Base-by-base conservation (phyloP, 106 monocot genomes). In the Dendrobium huoshanense region DNA sequence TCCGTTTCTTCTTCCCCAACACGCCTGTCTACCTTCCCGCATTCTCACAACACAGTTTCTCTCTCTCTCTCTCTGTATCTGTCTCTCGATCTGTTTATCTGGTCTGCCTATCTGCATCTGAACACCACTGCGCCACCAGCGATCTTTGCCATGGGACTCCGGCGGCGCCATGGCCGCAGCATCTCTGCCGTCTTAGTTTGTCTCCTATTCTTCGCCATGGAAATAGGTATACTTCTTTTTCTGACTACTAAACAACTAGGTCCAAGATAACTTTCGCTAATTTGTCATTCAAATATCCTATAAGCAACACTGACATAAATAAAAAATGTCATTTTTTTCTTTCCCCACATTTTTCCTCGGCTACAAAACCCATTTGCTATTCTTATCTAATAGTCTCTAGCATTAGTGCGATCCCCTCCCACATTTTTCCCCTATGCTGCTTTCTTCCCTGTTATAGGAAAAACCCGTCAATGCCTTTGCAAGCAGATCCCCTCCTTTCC, bases 121-220 rank as follows among this genome's bases (percentile, higher is more conserved):
- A 70, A 37, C 70, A 3, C 70, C 1, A 20, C 22, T 5, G 15
- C 15, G 37, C 70, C 37, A 13, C 70, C 31, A 13, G 15, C 37
- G 33, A 74, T n/a, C 74, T 20, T 74, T 1, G 41, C n/a, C 16
- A 74, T 74, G 74, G 74, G 43, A 74, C n/a, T 74, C 74, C 74
- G 74, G 43, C 74, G 74, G 74, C 8, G n/a, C 41, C 74, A 8
- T 74, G 74, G 42, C n/a, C 43, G 74, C 43, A 44, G 74, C 74
- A 20, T 74, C 74, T 19, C 7, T 3, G 74, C 43, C 20, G 74
- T 20, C 74, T 10, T 74, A 44, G 74, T 43, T 74, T 29, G 43
- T 19, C 41, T 74, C 20, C 74, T 74, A 18, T 18, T 74, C 42
- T 42, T 74, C 19, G 3, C 9, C 43, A 10, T 19, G 19, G 74